Evolutionary conservation across 2,329 filamentous ascomycete species (phyloP).

Genomic region (Arthrobotrys sphaeroides): DNA sequence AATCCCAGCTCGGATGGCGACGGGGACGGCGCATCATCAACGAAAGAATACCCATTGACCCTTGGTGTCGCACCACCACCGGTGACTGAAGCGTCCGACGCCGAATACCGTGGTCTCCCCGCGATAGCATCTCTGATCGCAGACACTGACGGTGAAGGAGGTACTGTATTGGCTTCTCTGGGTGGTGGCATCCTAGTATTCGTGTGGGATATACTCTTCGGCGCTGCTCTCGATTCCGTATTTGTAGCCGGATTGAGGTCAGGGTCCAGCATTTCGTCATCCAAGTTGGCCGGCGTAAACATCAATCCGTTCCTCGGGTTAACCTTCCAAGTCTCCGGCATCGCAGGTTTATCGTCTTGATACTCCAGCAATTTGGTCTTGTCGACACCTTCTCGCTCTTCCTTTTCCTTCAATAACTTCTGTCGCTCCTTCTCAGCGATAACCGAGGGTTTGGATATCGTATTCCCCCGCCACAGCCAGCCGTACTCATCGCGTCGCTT

Average conservation of each 20-base stretch:
- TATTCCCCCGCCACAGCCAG: slow-evolving; percentile 90
- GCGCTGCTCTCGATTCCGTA: slow-evolving; percentile 75
- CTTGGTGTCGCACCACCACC: slow-evolving; percentile 81
- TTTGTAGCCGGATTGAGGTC: slow-evolving; percentile 71
- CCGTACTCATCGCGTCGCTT: slow-evolving; percentile 84
- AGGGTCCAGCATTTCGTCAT: slow-evolving; percentile 70
- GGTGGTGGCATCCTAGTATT: slow-evolving; percentile 80
- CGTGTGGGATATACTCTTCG: slow-evolving; percentile 79
- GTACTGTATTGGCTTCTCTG: slow-evolving; percentile 63
- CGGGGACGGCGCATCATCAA: slow-evolving; percentile 76
- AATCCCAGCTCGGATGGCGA: slow-evolving; percentile 70
- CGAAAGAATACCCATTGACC: slow-evolving; percentile 93
- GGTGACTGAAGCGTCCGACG: slow-evolving; percentile 71
- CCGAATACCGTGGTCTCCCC: slow-evolving; percentile 71
- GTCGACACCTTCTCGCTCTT: slow-evolving; percentile 70
- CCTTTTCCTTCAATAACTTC: slow-evolving; percentile 74
- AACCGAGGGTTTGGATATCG: slow-evolving; percentile 73
- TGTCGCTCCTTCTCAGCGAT: slow-evolving; percentile 75
- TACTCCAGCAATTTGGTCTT: slow-evolving; percentile 71
- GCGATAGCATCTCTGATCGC: slow-evolving; percentile 85
- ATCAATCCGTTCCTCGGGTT: slow-evolving; percentile 84
- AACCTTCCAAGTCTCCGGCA: slow-evolving; percentile 78
- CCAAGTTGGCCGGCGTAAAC: slow-evolving; percentile 77
- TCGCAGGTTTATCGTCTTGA: slow-evolving; percentile 75
- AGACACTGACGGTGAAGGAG: slow-evolving; percentile 83